A percentile compares a stretch with the other conserved stretches of the same genome.
phyloP scores from a whole-genome alignment of 176 grass and related monocot genomes.

The Triticum timopheevii region DNA sequence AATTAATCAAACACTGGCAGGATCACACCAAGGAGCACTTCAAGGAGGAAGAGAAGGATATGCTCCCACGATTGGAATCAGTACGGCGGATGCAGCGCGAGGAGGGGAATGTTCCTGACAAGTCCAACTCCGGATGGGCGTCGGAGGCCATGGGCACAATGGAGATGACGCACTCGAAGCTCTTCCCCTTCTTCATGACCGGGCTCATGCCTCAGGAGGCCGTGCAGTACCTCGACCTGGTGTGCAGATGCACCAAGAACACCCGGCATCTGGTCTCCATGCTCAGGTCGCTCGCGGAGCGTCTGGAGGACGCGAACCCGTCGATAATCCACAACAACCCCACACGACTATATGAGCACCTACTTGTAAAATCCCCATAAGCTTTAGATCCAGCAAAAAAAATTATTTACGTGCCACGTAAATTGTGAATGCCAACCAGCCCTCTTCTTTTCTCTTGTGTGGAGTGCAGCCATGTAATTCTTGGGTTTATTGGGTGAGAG shows the following conservation, averaged over 20 bases:
- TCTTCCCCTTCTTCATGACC: conserved; percentile 94
- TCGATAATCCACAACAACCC: conserved; percentile 60
- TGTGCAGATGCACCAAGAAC: conserved; percentile 59
- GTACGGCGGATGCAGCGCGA: conserved; percentile 61
- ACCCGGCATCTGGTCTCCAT: conserved; percentile 56
- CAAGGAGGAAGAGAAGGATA: conserved; percentile 81
- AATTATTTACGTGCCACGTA: conserved; percentile 10
- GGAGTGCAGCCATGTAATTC: conserved; percentile 53
- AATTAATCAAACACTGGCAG: conserved; percentile 34
- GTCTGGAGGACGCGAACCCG: conserved; percentile 56
- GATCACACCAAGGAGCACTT: conserved; percentile 88
- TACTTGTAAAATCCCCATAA: conserved; percentile 60
- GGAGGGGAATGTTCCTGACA: conserved; percentile 53
- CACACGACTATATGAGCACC: conserved; percentile 47
- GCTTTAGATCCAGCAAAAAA: neutral
- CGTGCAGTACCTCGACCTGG: conserved; percentile 72
- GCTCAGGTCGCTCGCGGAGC: conserved; percentile 58
- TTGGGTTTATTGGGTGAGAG: conserved; percentile 37
- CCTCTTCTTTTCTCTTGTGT: conserved; percentile 31
- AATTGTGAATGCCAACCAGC: conserved; percentile 47
- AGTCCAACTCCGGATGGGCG: conserved; percentile 57
- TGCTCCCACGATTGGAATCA: conserved; percentile 67
- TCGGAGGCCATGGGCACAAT: conserved; percentile 52
- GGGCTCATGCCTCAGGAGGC: conserved; percentile 89
- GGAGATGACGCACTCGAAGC: conserved; percentile 81